These are phyloP conservation scores for Drechslerella stenobrocha DNA, from an alignment of 2,329 filamentous ascomycete species.

Conservation along the genomic window DNA sequence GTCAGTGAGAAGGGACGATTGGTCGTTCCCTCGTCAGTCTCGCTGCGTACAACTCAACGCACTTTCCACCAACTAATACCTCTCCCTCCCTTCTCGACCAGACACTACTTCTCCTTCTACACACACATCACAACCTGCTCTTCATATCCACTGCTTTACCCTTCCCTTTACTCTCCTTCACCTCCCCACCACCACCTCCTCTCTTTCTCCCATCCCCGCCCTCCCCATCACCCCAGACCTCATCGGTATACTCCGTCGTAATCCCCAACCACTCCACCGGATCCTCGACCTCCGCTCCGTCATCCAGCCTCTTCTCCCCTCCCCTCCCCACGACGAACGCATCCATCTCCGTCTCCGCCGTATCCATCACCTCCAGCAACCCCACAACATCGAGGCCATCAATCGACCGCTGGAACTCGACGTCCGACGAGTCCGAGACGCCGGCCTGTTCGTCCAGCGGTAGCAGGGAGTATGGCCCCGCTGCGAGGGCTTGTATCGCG, in stretches of 20 bases:
- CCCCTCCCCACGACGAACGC: slow-evolving; percentile 25
- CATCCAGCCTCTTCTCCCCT: slow-evolving; percentile 26
- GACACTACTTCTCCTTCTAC: background rate
- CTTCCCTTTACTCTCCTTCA: slow-evolving; percentile 18
- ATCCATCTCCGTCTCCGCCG: slow-evolving; percentile 26
- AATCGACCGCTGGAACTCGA: slow-evolving; percentile 48
- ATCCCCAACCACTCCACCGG: slow-evolving; percentile 42
- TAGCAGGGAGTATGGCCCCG: slow-evolving; percentile 40
- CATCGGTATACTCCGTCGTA: slow-evolving; percentile 24
- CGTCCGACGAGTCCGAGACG: slow-evolving; percentile 26
- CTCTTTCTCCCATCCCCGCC: slow-evolving; percentile 7
- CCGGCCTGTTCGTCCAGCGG: background rate
- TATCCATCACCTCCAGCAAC: slow-evolving; percentile 44
- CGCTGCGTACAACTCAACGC: no score
- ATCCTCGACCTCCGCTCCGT: slow-evolving; percentile 36
- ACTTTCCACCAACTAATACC: no score
- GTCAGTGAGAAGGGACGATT: no score
- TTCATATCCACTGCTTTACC: slow-evolving; percentile 45
- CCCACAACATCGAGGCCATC: slow-evolving; percentile 40
- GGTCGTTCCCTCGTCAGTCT: no score
- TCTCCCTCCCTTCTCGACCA: no score
- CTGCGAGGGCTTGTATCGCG: background rate
- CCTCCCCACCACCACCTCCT: slow-evolving; percentile 8
- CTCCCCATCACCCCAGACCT: slow-evolving; percentile 29
- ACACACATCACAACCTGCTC: slow-evolving; percentile 27